A percentile compares a stretch with the other conserved stretches of the same genome.
phyloP scores from a whole-genome alignment of 2,329 filamentous ascomycete species.

The Fusarium keratoplasticum region DNA sequence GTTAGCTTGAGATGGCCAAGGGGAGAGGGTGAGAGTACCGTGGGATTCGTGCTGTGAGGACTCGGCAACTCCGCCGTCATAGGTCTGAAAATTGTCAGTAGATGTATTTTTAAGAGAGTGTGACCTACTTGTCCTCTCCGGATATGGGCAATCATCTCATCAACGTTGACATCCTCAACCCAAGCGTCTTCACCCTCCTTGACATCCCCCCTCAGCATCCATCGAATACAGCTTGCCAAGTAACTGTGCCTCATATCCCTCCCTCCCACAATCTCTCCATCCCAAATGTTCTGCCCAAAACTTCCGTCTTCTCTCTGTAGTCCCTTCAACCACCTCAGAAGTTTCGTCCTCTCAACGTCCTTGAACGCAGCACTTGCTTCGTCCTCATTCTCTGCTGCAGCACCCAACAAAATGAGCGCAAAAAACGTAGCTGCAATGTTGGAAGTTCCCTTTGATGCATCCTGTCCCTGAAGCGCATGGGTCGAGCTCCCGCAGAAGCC shows the following conservation, averaged over 20 bases:
- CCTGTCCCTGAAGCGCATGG: conserved; percentile 58
- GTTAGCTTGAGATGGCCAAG: conserved; percentile 15
- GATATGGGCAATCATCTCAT: conserved; percentile 77
- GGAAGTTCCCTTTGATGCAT: conserved; percentile 62
- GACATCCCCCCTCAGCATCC: conserved; percentile 78
- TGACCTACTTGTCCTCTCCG: conserved; percentile 65
- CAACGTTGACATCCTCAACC: conserved; percentile 80
- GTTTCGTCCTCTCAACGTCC: conserved; percentile 74
- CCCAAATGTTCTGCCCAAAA: conserved; percentile 84
- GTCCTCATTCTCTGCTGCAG: conserved; percentile 56
- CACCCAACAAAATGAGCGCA: conserved; percentile 78
- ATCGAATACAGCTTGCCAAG: conserved; percentile 82
- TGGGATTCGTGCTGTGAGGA: conserved; percentile 85
- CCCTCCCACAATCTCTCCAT: conserved; percentile 75
- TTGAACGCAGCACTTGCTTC: conserved; percentile 61
- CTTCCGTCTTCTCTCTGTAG: conserved; percentile 88
- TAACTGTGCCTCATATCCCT: conserved; percentile 91
- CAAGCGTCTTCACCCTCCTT: conserved; percentile 62
- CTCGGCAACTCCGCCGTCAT: conserved; percentile 87
- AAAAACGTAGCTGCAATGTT: conserved; percentile 92
- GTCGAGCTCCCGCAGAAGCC: conserved; percentile 90
- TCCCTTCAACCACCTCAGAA: conserved; percentile 78
- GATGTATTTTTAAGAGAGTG: background rate
- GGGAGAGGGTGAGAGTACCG: conserved; percentile 60
- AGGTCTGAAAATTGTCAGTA: conserved; percentile 65